Evolutionary conservation across 192 early-diverging fungal genomes (phyloP), one percentile per base, ranked within the genome.

Genomic region (Mortierella claussenii): DNA sequence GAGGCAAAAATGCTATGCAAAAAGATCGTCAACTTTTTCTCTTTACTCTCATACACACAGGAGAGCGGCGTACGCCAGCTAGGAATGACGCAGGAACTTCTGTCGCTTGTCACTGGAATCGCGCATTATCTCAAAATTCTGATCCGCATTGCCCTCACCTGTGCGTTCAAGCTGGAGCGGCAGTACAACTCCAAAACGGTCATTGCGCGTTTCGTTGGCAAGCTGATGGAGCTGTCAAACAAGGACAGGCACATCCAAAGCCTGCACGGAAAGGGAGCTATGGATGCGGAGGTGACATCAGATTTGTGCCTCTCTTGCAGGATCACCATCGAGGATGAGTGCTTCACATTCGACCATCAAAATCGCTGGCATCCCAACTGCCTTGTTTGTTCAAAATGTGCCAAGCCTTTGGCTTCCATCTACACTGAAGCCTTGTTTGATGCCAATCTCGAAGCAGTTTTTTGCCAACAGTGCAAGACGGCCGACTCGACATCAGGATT

Each of bases 1-100:
- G 96, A 98, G 80, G 96, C 97, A 28, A 98, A 96, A 82, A 89
- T 97, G 84, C 85, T 99, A 43, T 95, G 94, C 69, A 97, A 96
- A 66, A 93, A 92, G 71, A 95, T 97, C 54, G 92, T 97, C 55
- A 91, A 91, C 61, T 98, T 98, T 78, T 98, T 99, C 80, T 92
- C 96, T 6, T 67, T 97, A 23, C 81, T 99, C 40, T 92, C 91
- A 8, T 86, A 92, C 61, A 89, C 91, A 2, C 88, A 91, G 52
- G 80, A 90, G 37, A 78, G 75, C 55, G 84, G 83, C 18, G 75
- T 79, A 13, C 78, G 82, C 48, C 76, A 80, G 48, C 42, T 86
- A 8, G 86, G 88, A 5, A 89, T 92, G 42, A 95, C 94, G 1
- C 87, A 95, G 58, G 95, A 97, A 75, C 81, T 98, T 73, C 85